Base-by-base conservation (phyloP, 441 rosid species). In the Geranium incanum region DNA sequence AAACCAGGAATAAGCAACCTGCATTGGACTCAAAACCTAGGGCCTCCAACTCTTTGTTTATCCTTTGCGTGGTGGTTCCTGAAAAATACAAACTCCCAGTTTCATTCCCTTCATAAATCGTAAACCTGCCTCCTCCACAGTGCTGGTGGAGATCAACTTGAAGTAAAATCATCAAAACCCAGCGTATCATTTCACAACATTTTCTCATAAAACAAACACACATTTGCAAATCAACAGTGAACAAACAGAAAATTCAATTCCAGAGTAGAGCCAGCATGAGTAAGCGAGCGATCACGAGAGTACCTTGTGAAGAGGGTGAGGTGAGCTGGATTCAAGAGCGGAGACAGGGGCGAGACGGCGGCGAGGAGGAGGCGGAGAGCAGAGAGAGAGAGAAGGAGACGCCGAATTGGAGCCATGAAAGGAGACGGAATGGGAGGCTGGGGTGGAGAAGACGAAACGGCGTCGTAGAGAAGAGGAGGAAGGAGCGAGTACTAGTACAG, bases 361-460 rank as follows among this genome's bases (percentile, higher is more conserved):
- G 63, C 63, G 62, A 55, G 16, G 62, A 13, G 62, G 16, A n/a
- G n/a, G 4, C 59, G 59, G 60, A 52, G 60, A 52, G 18, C 18
- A 52, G 18, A 52, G 60, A 52, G 60, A n/a, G 18, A 13, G 16
- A 18, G 18, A 52, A 2, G 19, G 62, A 55, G 62, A 55, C n/a
- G 62, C 0, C 6, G 63, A 57, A 8, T 1, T 57, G 23, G 63
- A 57, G 63, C 1, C 19, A 21, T 8, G 63, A n/a, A 52, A 16
- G 16, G 60, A 5, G 18, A 4, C 1, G 7, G 63, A 5, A 15
- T 48, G 15, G 15, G 63, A 16, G 16, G 63, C 19, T 23, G 6
- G 16, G 63, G 59, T 52, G 59, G 59, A 57, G 21, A 21, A 57
- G 63, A 57, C 63, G 18, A 57, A 16, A 57, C 63, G 63, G 63